These are phyloP conservation scores for Alternaria atra DNA, from an alignment of 2,329 filamentous ascomycete genomes.

Conservation along the genomic window DNA sequence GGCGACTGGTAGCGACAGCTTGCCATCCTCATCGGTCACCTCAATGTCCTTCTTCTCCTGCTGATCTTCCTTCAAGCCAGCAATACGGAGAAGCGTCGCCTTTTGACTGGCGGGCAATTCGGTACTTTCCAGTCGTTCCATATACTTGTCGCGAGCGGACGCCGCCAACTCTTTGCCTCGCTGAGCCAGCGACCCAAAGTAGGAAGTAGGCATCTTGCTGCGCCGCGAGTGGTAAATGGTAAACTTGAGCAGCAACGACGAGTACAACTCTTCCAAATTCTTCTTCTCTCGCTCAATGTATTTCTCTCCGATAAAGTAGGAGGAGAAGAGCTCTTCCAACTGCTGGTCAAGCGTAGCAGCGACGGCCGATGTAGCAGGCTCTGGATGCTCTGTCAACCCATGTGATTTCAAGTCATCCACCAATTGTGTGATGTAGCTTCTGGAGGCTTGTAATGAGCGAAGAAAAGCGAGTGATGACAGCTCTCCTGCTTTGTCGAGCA, in stretches of 20 bases:
- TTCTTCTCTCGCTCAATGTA: slow-evolving; percentile 73
- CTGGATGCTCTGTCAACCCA: slow-evolving; percentile 93
- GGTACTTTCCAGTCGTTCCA: slow-evolving; percentile 86
- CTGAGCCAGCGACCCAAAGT: slow-evolving; percentile 90
- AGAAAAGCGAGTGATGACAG: slow-evolving; percentile 93
- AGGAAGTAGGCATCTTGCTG: slow-evolving; percentile 88
- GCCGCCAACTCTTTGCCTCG: slow-evolving; percentile 88
- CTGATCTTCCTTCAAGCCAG: slow-evolving; percentile 78
- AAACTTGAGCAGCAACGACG: slow-evolving; percentile 93
- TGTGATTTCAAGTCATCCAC: slow-evolving; percentile 95
- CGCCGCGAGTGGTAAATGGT: slow-evolving; percentile 90
- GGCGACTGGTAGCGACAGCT: slow-evolving; percentile 82
- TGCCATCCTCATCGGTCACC: slow-evolving; percentile 88
- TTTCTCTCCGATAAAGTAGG: slow-evolving; percentile 71
- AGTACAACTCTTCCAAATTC: slow-evolving; percentile 82
- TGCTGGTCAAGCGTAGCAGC: slow-evolving; percentile 74
- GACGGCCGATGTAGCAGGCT: slow-evolving; percentile 86
- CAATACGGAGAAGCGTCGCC: slow-evolving; percentile 87
- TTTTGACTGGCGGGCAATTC: slow-evolving; percentile 90
- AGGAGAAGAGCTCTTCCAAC: slow-evolving; percentile 71
- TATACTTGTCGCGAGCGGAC: slow-evolving; percentile 88
- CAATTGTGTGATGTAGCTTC: slow-evolving; percentile 84
- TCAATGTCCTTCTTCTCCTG: slow-evolving; percentile 86
- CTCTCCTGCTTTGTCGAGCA: slow-evolving; percentile 90
- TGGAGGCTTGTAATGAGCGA: slow-evolving; percentile 87